Conservation (phyloP, 768 basidiomycete species). For the Agaricus sinodeliciosus region DNA sequence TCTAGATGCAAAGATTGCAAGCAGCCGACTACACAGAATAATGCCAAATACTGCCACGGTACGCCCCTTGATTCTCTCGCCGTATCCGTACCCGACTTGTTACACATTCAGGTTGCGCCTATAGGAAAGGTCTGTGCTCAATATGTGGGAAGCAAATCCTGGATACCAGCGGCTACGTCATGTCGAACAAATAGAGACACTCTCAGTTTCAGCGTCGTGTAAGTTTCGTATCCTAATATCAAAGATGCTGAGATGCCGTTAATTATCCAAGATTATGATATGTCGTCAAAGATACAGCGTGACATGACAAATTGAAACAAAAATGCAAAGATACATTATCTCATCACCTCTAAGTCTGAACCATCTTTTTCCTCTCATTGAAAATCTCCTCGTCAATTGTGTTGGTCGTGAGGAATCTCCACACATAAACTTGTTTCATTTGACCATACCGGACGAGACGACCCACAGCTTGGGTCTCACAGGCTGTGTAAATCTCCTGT, state of each 20-base stretch:
- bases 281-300: neutral
- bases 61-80: conserved; percentile 19
- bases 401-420: conserved; percentile 76
- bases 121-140: conserved; percentile 79
- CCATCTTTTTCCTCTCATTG: conserved; percentile 38
- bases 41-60: conserved; percentile 89
- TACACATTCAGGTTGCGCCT: conserved; percentile 63
- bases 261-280: neutral
- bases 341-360: conserved; percentile 1
- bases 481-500: conserved; percentile 80
- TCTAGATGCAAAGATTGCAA: conserved; percentile 87
- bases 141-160: conserved; percentile 86
- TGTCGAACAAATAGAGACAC: conserved; percentile 67
- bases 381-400: conserved; percentile 89
- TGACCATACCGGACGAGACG: conserved; percentile 83
- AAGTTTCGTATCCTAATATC: neutral
- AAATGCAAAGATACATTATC: neutral
- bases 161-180: conserved; percentile 76
- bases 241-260: neutral
- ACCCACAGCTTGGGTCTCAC: conserved; percentile 79
- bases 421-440: conserved; percentile 71
- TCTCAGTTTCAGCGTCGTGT: neutral
- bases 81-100: conserved; percentile 8
- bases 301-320: neutral
- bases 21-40: conserved; percentile 76